Evolutionary conservation across 176 grass and related monocot genomes (phyloP), one percentile per base, ranked within the genome.

Genomic region (Ensete ventricosum): DNA sequence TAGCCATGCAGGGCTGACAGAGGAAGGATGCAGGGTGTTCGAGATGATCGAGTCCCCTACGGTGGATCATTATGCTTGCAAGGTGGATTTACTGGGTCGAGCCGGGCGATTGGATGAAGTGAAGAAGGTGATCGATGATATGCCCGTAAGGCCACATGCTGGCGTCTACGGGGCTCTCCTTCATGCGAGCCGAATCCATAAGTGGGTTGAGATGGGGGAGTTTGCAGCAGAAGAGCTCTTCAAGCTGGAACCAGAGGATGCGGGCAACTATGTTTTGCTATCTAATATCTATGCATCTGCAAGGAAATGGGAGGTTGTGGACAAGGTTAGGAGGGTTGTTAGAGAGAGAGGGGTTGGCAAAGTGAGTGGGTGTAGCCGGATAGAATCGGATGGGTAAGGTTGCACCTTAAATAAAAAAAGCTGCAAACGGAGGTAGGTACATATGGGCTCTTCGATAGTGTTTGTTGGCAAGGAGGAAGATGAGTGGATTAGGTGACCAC

Each of bases 231-330:
- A 60, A 62, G 67, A 79, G 53, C 53, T 79, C 14, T 79, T 79
- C 27, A 59, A 16, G 16, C 66, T 79, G 3, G 77, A 79, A 79
- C 77, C 66, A 23, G 66, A 50, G 53, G 66, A 79, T 71, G 34
- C 66, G 50, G 77, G 77, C 64, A 79, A 79, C 24, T 79, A 79
- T 23, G 77, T 79, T 3, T 22, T 79, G 77, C 53, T 79, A 10
- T 59, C 77, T n/a, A 79, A 79, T 20, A 50, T 79, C 53, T 79
- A 79, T 71, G 77, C 77, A 23, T 58, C 65, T 14, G 26, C 52
- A 51, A 52, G 26, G 26, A 71, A 66, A 79, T 79, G 77, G 77
- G 67, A 50, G 59, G n/a, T 57, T 49, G 64, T 51, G 25, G 66
- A 79, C 16, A 57, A 55, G 70, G 27, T 59, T 12, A 79, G 66